phyloP scores from a whole-genome alignment of 2,329 filamentous ascomycete genomes.

The Claviceps maximensis region DNA sequence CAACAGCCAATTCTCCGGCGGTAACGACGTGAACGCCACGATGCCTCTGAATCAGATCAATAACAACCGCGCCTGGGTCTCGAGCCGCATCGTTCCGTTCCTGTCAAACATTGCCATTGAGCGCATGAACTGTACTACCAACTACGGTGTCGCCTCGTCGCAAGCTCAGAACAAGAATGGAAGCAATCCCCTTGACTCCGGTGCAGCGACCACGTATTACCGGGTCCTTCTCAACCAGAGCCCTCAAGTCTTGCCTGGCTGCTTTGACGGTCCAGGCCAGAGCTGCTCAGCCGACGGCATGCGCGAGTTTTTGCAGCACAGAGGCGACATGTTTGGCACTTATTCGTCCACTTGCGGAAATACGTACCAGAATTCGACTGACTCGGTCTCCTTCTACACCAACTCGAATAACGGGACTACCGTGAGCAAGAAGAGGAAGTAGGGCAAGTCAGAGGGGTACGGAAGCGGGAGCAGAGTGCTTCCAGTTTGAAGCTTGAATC shows the following conservation, averaged over 20 bases:
- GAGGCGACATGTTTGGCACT: conserved; percentile 24
- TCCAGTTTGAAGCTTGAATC: neutral
- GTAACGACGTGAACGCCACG: conserved; percentile 41
- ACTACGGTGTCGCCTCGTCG: neutral
- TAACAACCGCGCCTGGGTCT: conserved; percentile 48
- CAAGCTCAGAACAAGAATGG: neutral
- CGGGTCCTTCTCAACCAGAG: conserved; percentile 31
- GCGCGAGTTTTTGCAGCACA: conserved; percentile 23
- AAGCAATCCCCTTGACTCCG: neutral
- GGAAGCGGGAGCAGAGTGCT: neutral
- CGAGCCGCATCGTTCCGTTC: conserved; percentile 50
- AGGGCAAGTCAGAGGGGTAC: neutral
- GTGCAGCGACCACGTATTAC: conserved; percentile 20
- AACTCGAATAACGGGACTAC: conserved; percentile 15
- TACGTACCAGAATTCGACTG: conserved; percentile 21
- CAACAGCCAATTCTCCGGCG: conserved; percentile 43
- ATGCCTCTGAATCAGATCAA: conserved; percentile 53
- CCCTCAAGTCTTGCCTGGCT: conserved; percentile 27
- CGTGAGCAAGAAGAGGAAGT: conserved; percentile 2
- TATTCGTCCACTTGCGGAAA: conserved; percentile 27
- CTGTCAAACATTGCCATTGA: conserved; percentile 54
- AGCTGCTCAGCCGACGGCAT: conserved; percentile 28
- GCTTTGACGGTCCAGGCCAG: conserved; percentile 29
- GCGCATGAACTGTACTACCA: conserved; percentile 39
- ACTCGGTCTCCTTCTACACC: conserved; percentile 21